Evolutionary conservation across 805 yeast species (phyloP).

Genomic region (Blastobotrys muscicola): DNA sequence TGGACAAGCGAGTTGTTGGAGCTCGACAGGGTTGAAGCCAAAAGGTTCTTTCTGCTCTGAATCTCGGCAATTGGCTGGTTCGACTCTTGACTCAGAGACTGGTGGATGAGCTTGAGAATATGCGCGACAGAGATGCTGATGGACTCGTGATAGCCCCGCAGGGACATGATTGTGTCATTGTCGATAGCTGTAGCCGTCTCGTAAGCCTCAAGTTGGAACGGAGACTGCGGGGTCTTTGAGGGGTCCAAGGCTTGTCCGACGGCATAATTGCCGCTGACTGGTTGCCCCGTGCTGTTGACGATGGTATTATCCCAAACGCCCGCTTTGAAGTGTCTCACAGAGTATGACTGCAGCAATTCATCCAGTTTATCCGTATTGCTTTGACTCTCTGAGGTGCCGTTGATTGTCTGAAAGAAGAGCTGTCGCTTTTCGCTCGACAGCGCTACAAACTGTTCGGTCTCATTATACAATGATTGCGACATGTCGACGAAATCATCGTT

Average conservation of each 20-base stretch:
- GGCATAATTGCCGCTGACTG: slow-evolving; percentile 4
- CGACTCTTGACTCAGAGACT: slow-evolving; percentile 1
- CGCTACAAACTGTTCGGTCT: not conserved
- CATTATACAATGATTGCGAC: not conserved
- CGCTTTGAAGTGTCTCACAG: slow-evolving; percentile 8
- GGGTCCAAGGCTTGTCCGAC: slow-evolving; percentile 1
- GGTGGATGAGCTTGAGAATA: not conserved
- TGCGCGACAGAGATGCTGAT: slow-evolving; percentile 3
- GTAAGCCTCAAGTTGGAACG: slow-evolving; percentile 13
- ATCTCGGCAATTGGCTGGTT: slow-evolving; percentile 2
- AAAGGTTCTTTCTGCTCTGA: slow-evolving; percentile 11
- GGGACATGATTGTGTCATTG: slow-evolving; percentile 8
- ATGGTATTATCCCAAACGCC: slow-evolving; percentile 12
- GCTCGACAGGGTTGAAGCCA: slow-evolving; percentile 10
- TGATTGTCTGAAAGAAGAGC: too few relatives aligned
- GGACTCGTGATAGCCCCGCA: slow-evolving; percentile 10
- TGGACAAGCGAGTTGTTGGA: slow-evolving; percentile 11
- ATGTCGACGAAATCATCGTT: slow-evolving; percentile 1
- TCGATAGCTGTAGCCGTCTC: slow-evolving; percentile 12
- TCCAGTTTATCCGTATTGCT: not conserved
- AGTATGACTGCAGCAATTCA: not conserved
- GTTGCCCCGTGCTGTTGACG: slow-evolving; percentile 8
- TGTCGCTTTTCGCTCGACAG: not conserved
- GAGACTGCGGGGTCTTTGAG: slow-evolving; percentile 3
- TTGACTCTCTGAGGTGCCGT: not conserved